These are phyloP conservation scores for Endotrypanum monterogeii DNA, from an alignment of 208 protist genomes.

Conservation along the genomic window DNA sequence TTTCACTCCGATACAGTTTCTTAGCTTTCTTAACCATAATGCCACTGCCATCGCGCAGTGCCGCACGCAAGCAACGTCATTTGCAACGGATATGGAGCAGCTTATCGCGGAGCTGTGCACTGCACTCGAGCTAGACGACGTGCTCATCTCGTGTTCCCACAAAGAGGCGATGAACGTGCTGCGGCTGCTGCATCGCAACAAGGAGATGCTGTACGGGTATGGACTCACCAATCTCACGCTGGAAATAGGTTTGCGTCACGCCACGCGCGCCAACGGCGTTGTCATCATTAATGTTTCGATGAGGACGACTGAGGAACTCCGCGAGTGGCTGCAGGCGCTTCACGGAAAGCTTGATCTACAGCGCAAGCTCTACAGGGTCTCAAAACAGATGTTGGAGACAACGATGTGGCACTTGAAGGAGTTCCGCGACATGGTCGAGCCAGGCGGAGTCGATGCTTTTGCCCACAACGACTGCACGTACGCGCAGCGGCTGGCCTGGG, in stretches of 20 bases:
- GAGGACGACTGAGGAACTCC: slow-evolving; percentile 46
- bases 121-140: slow-evolving; percentile 76
- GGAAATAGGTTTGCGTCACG: slow-evolving; percentile 75
- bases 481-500: slow-evolving; percentile 84
- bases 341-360: slow-evolving; percentile 80
- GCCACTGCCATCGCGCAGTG: slow-evolving; percentile 57
- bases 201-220: slow-evolving; percentile 66
- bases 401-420: slow-evolving; percentile 91
- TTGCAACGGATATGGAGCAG: slow-evolving; percentile 74
- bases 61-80: slow-evolving; percentile 41
- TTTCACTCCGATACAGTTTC: slow-evolving; percentile 79
- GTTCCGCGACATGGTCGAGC: slow-evolving; percentile 78
- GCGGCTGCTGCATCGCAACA: slow-evolving; percentile 76
- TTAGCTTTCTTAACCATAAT: slow-evolving; percentile 85
- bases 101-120: slow-evolving; percentile 83
- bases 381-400: slow-evolving; percentile 88
- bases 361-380: slow-evolving; percentile 79
- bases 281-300: slow-evolving; percentile 69
- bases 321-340: slow-evolving; percentile 68
- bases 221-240: slow-evolving; percentile 82
- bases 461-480: slow-evolving; percentile 90
- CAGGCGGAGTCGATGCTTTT: slow-evolving; percentile 84
- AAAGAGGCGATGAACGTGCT: slow-evolving; percentile 59
- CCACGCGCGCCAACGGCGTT: slow-evolving; percentile 88
- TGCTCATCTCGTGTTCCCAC: slow-evolving; percentile 92